phyloP scores from a whole-genome alignment of 305 asterid genomes.

The Fraxinus latifolia region DNA sequence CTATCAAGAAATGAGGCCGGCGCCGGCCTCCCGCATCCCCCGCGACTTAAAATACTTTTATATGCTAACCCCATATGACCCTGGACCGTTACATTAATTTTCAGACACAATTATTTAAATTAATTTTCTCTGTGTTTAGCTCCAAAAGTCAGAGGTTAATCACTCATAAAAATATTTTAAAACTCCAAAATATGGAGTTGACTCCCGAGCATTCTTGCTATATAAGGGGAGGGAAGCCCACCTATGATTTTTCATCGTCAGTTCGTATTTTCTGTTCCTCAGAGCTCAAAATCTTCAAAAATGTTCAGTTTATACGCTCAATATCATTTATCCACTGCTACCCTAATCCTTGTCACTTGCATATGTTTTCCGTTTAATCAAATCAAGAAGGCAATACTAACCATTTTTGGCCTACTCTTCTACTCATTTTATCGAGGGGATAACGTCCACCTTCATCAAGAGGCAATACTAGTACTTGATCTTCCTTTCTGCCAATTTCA shows the following conservation, averaged over 20 bases:
- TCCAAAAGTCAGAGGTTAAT: neutral
- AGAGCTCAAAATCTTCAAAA: neutral
- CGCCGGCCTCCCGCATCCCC: too few species aligned
- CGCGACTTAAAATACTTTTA: too few species aligned
- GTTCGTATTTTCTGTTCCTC: neutral
- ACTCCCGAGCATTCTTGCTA: neutral
- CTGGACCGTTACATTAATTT: too few species aligned
- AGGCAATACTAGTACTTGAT: constrained; percentile 18
- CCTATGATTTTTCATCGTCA: constrained; percentile 2
- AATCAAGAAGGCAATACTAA: neutral
- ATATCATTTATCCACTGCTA: constrained; percentile 24
- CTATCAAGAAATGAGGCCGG: too few species aligned
- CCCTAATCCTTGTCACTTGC: constrained; percentile 29
- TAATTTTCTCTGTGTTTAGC: neutral
- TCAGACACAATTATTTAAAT: too few species aligned
- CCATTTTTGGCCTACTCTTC: constrained; percentile 14
- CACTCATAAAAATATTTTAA: neutral
- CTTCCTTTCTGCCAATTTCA: constrained; percentile 25
- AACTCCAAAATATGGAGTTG: neutral
- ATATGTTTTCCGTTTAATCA: constrained; percentile 33
- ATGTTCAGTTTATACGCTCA: constrained; percentile 42
- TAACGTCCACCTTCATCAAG: neutral
- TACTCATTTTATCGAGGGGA: constrained; percentile 29
- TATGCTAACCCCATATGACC: too few species aligned
- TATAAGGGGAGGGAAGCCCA: neutral